Conservation (phyloP, 169 alveolate genomes). For the Plasmodium adleri region DNA sequence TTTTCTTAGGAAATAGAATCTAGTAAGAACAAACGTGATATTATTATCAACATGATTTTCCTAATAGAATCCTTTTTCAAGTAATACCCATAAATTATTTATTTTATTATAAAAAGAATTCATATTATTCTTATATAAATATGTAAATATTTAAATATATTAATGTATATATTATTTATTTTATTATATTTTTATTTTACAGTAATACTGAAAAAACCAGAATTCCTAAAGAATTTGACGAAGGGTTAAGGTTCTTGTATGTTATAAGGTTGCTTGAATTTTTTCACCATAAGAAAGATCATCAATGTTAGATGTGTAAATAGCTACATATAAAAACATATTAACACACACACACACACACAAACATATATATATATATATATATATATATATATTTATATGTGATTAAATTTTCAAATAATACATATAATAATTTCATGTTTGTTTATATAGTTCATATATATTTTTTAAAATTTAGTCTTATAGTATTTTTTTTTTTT, state of each 20-base stretch:
- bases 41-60: slow-evolving; percentile 44
- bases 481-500: no score
- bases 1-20: slow-evolving; percentile 42
- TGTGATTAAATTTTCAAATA: no score
- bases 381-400: background rate
- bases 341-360: background rate
- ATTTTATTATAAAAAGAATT: background rate
- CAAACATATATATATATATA: background rate
- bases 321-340: no score
- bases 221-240: slow-evolving; percentile 45
- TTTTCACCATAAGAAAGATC: slow-evolving; percentile 14
- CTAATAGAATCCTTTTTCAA: slow-evolving; percentile 59
- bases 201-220: slow-evolving; percentile 54
- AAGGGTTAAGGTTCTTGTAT: slow-evolving; percentile 61
- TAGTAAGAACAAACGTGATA: slow-evolving; percentile 16
- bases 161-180: background rate
- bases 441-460: no score
- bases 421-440: no score
- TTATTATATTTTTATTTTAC: slow-evolving; percentile 6
- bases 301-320: no score
- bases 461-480: no score
- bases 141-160: background rate
- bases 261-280: slow-evolving; percentile 54
- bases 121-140: background rate
- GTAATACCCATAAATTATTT: slow-evolving; percentile 10